Evolutionary conservation across 164 flowering plant species (phyloP), one percentile per base, ranked within the genome.

Genomic region (Stephania yunnanensis): DNA sequence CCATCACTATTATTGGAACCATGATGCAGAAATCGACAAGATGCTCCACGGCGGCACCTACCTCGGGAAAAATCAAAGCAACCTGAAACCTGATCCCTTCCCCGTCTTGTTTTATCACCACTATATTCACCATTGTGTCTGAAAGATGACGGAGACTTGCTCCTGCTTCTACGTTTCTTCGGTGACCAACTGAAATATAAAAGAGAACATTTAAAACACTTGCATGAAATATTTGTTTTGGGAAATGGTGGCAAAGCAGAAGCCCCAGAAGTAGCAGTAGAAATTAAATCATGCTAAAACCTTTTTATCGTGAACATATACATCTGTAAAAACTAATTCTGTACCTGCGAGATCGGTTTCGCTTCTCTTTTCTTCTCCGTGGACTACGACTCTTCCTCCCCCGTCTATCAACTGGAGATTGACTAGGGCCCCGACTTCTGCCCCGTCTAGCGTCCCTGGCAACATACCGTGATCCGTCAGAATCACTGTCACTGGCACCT

Each of bases 301-400:
- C 63, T 55, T 55, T 15, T 11, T 4, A 15, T 12, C 19, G 19
- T 55, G 19, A 12, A 55, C 69, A 36, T 36, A 4, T 44, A 71
- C 46, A 46, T 52, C 69, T 15, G 17, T 30, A 53, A 46, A 61
- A 17, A 46, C 36, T 58, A 5, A 68, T 22, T 11, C 10, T 68
- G 70, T 81, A 91, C 98, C 98, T 95, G 84, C 83, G 89, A 80
- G 98, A 95, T 55, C 85, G 87, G 79, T 89, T 90, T 75, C 92
- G 84, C 73, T 78, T 90, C 68, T 88, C 89, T 76, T 76, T 84
- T 86, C 93, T 87, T 80, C 90, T 89, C 79, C 87, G 5, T 53
- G 89, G 93, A 80, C 90, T 89, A 29, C 83, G 85, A 73, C 84
- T 87, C 48, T 81, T 84, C 81, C 84, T 82, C 78, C 91, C 86